These are phyloP conservation scores for Adansonia gregorii DNA, from an alignment of 441 rosid genomes.

Conservation along the genomic window DNA sequence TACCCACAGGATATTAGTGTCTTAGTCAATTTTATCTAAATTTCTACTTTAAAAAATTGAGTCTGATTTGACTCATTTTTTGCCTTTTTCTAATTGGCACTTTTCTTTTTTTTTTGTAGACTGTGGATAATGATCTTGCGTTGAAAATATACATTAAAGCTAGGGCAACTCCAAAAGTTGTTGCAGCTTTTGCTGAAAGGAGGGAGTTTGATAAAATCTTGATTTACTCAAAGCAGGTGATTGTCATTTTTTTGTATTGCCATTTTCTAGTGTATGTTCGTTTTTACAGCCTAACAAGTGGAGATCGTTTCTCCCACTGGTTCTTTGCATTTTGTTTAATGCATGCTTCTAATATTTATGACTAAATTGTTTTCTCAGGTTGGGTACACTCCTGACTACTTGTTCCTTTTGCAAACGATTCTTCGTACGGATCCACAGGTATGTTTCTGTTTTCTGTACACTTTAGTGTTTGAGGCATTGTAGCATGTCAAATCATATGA, in stretches of 20 bases:
- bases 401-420: constrained; percentile 99
- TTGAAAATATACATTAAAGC: constrained; percentile 97
- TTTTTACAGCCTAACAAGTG: neutral
- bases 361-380: constrained; percentile 52
- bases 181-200: constrained; percentile 99
- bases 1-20: neutral
- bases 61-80: neutral
- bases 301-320: neutral
- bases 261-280: constrained; percentile 10
- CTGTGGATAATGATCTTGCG: constrained; percentile 99
- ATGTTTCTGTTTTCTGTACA: constrained; percentile 26
- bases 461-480: constrained; percentile 29
- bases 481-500: constrained; percentile 21
- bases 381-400: constrained; percentile 97
- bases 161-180: constrained; percentile 99
- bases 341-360: neutral
- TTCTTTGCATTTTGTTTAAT: neutral
- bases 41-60: neutral
- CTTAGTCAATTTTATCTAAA: neutral
- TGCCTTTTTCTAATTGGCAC: constrained; percentile 12
- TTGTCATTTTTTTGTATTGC: constrained; percentile 13
- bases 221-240: constrained; percentile 98
- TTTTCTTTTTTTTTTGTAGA: constrained; percentile 52
- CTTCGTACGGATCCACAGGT: constrained; percentile 99
- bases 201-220: constrained; percentile 99